These are phyloP conservation scores for Epichloe amarillans DNA, from an alignment of 2,329 filamentous ascomycete genomes.

Conservation along the genomic window DNA sequence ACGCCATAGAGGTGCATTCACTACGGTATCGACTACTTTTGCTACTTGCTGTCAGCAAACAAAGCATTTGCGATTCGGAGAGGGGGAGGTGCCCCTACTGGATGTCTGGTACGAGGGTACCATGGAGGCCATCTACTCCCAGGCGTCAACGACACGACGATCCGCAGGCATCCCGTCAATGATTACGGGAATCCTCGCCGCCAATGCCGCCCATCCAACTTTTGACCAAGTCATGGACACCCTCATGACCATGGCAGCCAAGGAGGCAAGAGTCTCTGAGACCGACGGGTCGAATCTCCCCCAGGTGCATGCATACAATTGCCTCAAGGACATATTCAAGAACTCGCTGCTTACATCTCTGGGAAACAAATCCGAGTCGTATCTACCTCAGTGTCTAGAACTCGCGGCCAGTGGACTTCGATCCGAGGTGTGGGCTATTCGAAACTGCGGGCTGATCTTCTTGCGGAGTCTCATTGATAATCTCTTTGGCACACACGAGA, in stretches of 20 bases:
- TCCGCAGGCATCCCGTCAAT: slow-evolving; percentile 87
- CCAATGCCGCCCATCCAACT: slow-evolving; percentile 44
- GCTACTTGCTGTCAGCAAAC: slow-evolving; percentile 59
- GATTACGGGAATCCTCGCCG: slow-evolving; percentile 66
- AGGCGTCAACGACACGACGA: slow-evolving; percentile 71
- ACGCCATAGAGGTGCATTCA: slow-evolving; percentile 84
- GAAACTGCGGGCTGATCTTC: slow-evolving; percentile 84
- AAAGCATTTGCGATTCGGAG: slow-evolving; percentile 28
- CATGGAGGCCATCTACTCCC: slow-evolving; percentile 55
- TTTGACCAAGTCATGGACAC: slow-evolving; percentile 52
- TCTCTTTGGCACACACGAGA: slow-evolving; percentile 64
- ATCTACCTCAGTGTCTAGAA: slow-evolving; percentile 60
- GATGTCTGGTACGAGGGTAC: slow-evolving; percentile 61
- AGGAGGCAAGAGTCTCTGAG: slow-evolving; percentile 37
- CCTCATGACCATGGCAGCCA: slow-evolving; percentile 44
- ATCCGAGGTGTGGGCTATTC: slow-evolving; percentile 81
- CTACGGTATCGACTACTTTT: slow-evolving; percentile 83
- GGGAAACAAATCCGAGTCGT: slow-evolving; percentile 56
- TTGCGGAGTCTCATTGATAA: slow-evolving; percentile 74
- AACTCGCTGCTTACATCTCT: slow-evolving; percentile 64
- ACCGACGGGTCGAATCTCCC: slow-evolving; percentile 57
- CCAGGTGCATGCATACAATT: slow-evolving; percentile 92
- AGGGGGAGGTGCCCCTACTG: slow-evolving; percentile 34
- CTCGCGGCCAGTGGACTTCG: slow-evolving; percentile 71
- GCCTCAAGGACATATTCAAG: slow-evolving; percentile 81